Base-by-base conservation (phyloP, 192 early-diverging fungal genomes). In the Obelidium mucronatum region DNA sequence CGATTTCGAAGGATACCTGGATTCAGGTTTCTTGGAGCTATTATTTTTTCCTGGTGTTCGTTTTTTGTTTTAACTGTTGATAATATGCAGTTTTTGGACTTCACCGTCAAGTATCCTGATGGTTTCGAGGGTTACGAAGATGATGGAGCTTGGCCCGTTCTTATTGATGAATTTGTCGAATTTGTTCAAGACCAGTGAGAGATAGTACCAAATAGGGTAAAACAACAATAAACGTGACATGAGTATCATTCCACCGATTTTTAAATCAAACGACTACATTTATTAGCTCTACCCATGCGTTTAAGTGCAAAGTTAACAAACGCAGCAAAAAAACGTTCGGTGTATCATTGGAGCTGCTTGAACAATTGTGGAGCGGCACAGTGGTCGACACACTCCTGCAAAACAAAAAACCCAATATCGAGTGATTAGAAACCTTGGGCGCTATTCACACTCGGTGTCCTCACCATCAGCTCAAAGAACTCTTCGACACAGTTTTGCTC, bases 1-100 rank as follows among this genome's bases (percentile, higher is more conserved):
- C 93, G 19, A 94, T 95, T 80, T 92, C 90, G 37, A 90, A 88
- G 51, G 93, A 95, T 75, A 94, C 93, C 0, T 95, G 94, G 94
- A 88, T 84, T n/a, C 82, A 91, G 88, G 90, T 92, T 11, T n/a
- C 6, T 17, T 42, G 15, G 35, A 51, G 11, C 55, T 26, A 24
- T 58, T 58, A 24, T 24, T 8, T 48, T 44, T 48, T 15, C 44
- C 0, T 48, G 11, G 44, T 19, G 55, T 31, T 1, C 17, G 30
- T 58, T 24, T n/a, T n/a, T n/a, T n/a, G n/a, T n/a, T n/a, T n/a
- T n/a, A n/a, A n/a, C n/a, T n/a, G n/a, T n/a, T n/a, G n/a, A n/a
- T n/a, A 11, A 28, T 70, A n/a, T 30, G 22, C 82, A 94, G 91
- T 84, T 94, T 39, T 82, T 91, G 73, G 94, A 95, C 68, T 94